Base-by-base conservation (phyloP, 257 asterid genomes). In the Cordia subcordata region DNA sequence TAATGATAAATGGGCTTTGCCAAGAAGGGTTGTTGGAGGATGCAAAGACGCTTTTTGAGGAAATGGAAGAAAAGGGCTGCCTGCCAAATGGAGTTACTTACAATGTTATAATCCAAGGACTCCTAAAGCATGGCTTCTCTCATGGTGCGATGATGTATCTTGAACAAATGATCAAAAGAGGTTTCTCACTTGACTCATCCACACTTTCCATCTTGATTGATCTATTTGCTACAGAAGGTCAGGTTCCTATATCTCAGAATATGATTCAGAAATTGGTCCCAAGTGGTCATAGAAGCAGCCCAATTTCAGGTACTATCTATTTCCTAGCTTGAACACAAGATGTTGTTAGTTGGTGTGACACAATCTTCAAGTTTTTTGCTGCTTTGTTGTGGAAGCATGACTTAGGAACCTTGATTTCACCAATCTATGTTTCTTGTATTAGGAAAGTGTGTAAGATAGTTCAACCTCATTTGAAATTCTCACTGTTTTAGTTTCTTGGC, bases 91-190 rank as follows among this genome's bases (percentile, higher is more conserved):
- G 18, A n/a, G 13, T 55, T 0, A 65, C 68, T 12, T 60, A 54
- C 47, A 58, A 47, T 21, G 39, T 55, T 20, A 10, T 73, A 15
- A 42, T 55, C 1, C 68, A 9, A 13, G 68, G 65, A n/a, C 58
- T 49, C 16, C 62, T 68, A 8, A 33, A 46, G 1, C 5, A 12
- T 0, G 40, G 55, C 11, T 46, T 68, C 27, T 32, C 37, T 59
- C 23, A 15, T 5, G 58, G 22, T 3, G 60, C 55, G 6, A 2
- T 44, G 47, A 5, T 14, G 0, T 53, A 33, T 6, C 20, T 73
- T 49, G 67, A 68, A 16, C 64, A 68, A 64, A 73, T 73, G 75
- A 38, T 0, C 4, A 13, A 45, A 5, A 64, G 37, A 5, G 62
- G 59, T 5, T 68, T 68, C 20, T 11, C 49, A 0, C n/a, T 32